Evolutionary conservation across 345 rosid species (phyloP).

Genomic region (Psidium friedrichsthalianum): DNA sequence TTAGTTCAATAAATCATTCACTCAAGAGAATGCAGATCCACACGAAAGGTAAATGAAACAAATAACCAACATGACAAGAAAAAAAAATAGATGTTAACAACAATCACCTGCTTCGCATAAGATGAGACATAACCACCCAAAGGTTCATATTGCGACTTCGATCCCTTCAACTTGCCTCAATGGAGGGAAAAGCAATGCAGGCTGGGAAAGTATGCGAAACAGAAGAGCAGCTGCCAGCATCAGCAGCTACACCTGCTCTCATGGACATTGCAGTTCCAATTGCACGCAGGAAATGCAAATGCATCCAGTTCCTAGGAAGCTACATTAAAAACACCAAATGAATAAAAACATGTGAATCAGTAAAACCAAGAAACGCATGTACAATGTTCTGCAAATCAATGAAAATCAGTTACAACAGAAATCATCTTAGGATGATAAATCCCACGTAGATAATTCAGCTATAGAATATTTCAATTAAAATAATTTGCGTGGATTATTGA

Average conservation of each 20-base stretch:
- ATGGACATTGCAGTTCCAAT: constrained; percentile 98
- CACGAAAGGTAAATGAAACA: background rate
- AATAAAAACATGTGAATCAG: background rate
- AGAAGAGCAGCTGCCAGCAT: constrained; percentile 99
- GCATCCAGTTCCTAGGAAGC: constrained; percentile 99
- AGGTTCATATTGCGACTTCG: constrained; percentile 62
- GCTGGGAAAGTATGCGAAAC: constrained; percentile 87
- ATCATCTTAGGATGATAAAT: background rate
- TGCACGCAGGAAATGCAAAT: constrained; percentile 96
- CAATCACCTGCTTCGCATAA: constrained; percentile 72
- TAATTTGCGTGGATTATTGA: background rate
- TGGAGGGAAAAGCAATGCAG: constrained; percentile 95
- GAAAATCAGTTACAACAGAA: background rate
- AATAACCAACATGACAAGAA: background rate
- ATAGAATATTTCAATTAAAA: background rate
- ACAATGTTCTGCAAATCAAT: background rate
- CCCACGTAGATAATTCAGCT: background rate
- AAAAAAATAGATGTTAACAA: background rate
- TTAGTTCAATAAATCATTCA: background rate
- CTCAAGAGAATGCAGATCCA: background rate
- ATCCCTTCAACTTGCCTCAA: constrained; percentile 86
- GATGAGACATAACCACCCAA: constrained; percentile 62
- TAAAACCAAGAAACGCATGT: background rate
- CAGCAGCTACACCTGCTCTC: constrained; percentile 98
- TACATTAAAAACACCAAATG: constrained; percentile 25